Conservation (phyloP, 129 eudicot species). For the Apium graveolens region DNA sequence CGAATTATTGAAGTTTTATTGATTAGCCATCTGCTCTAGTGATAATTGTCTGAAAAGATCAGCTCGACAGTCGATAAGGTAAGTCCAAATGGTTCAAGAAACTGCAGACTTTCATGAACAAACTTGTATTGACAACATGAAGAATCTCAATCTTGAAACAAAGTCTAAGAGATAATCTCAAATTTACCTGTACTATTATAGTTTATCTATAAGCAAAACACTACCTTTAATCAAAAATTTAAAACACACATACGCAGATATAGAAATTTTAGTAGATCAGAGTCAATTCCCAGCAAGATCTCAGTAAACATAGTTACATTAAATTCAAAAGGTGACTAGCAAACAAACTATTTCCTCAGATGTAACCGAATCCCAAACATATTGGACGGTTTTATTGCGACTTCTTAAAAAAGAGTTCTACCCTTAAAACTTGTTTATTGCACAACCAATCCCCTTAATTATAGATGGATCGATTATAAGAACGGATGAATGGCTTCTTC, state of each 20-base stretch:
- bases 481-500: neutral
- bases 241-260: neutral
- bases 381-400: neutral
- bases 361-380: neutral
- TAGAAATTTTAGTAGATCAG: neutral
- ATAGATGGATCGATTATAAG: neutral
- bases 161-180: neutral
- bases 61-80: neutral
- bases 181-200: neutral
- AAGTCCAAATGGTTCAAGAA: neutral
- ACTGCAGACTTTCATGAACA: neutral
- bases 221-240: neutral
- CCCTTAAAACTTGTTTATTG: neutral
- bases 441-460: neutral
- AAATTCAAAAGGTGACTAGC: too few species aligned
- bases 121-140: neutral
- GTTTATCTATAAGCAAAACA: neutral
- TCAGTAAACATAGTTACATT: too few species aligned
- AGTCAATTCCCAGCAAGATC: neutral
- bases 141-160: neutral
- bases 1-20: neutral
- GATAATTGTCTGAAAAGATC: neutral
- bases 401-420: neutral
- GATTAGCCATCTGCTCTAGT: neutral
- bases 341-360: too few species aligned